A percentile compares a stretch with the other conserved stretches of the same genome.
Conservation (phyloP, 2,329 filamentous ascomycete species). For the Stylonectria norvegica region DNA sequence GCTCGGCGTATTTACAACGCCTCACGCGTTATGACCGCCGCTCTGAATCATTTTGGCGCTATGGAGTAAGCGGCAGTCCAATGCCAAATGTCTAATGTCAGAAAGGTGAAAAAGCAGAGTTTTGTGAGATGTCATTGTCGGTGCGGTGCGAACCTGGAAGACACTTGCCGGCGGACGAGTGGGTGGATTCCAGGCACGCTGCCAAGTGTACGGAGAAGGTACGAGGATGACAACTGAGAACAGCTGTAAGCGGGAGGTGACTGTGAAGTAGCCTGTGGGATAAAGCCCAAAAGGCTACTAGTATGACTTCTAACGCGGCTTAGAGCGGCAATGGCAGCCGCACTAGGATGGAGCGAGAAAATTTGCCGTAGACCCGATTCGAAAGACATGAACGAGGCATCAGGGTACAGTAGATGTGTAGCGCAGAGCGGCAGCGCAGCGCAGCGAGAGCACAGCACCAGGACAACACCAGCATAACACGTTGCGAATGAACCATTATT, state of each 20-base stretch:
- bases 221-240: conserved; percentile 12
- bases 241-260: conserved; percentile 20
- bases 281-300: conserved; percentile 17
- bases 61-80: not conserved
- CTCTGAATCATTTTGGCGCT: not conserved
- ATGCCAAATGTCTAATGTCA: too few relatives aligned
- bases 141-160: not conserved
- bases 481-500: too few relatives aligned
- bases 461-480: too few relatives aligned
- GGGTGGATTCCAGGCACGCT: conserved; percentile 9
- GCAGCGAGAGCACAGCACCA: too few relatives aligned
- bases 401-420: too few relatives aligned
- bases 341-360: conserved; percentile 22
- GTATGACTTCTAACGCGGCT: too few relatives aligned
- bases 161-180: conserved; percentile 6
- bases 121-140: not conserved
- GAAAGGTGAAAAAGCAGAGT: not conserved
- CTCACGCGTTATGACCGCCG: not conserved
- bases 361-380: conserved; percentile 26
- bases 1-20: conserved; percentile 6
- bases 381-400: conserved; percentile 14
- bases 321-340: conserved; percentile 28
- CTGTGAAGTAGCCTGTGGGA: conserved; percentile 7
- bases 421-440: too few relatives aligned
- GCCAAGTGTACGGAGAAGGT: conserved; percentile 23